Percentiles rank a stretch among this genome's conserved stretches.
Conservation (phyloP, 768 basidiomycete genomes). For the Mycena vulgaris region DNA sequence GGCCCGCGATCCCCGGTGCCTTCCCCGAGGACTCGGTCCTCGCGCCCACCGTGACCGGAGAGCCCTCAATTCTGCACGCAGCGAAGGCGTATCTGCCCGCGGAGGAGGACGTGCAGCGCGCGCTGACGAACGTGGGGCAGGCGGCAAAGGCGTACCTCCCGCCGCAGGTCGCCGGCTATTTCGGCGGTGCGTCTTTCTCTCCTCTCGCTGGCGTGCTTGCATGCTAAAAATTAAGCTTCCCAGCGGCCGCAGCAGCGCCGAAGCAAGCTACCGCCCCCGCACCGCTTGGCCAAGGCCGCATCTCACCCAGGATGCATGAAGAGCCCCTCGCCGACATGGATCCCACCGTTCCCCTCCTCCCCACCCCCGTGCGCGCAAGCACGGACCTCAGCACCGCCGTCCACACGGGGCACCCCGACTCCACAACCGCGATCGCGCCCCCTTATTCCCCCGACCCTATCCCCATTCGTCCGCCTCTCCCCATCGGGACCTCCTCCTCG, state of each 20-base stretch:
- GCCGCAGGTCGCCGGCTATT: slow-evolving; percentile 15
- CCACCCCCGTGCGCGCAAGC: too few relatives aligned
- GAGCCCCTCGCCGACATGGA: too few relatives aligned
- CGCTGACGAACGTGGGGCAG: slow-evolving; percentile 29
- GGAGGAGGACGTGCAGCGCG: slow-evolving; percentile 24
- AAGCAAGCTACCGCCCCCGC: too few relatives aligned
- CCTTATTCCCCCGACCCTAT: background rate
- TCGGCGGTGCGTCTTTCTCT: background rate
- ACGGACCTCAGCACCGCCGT: background rate
- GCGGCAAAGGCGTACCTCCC: slow-evolving; percentile 27
- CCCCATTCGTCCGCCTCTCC: background rate
- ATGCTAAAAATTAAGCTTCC: background rate
- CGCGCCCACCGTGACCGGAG: background rate
- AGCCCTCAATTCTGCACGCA: background rate
- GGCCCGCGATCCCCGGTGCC: background rate
- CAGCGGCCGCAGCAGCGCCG: too few relatives aligned
- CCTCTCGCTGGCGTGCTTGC: background rate
- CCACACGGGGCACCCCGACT: background rate
- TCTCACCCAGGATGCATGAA: too few relatives aligned
- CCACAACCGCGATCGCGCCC: background rate
- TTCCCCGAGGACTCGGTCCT: background rate
- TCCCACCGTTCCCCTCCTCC: too few relatives aligned
- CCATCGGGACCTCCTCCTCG: background rate
- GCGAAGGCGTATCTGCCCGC: slow-evolving; percentile 10
- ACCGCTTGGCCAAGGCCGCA: too few relatives aligned